phyloP scores from a whole-genome alignment of 345 rosid species.

The Erysimum cheiranthoides region DNA sequence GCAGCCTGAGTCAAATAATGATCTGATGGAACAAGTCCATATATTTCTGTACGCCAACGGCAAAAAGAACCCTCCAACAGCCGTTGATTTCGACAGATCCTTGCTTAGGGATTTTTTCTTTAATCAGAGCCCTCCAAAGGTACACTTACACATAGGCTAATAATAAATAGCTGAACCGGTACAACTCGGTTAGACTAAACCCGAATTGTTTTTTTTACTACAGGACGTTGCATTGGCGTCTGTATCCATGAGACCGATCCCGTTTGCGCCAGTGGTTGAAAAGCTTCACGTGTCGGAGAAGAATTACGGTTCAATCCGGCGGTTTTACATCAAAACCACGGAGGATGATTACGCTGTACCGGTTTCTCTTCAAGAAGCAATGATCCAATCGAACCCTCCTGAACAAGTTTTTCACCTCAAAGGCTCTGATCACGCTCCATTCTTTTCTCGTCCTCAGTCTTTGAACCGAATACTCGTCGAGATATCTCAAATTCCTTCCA shows the following conservation, averaged over 20 bases:
- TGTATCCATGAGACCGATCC: slow-evolving; percentile 92
- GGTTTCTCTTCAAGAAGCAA: slow-evolving; percentile 54
- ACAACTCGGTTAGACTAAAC: slow-evolving; percentile 24
- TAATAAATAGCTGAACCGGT: neutral
- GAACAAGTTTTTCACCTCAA: slow-evolving; percentile 62
- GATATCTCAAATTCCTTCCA: slow-evolving; percentile 54
- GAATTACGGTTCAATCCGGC: slow-evolving; percentile 58
- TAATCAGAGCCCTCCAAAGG: slow-evolving; percentile 93
- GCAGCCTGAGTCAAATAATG: slow-evolving; percentile 69
- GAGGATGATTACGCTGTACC: slow-evolving; percentile 60
- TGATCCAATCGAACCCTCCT: slow-evolving; percentile 63
- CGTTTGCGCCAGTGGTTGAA: slow-evolving; percentile 89
- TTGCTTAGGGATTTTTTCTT: slow-evolving; percentile 72
- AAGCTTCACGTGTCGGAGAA: slow-evolving; percentile 65
- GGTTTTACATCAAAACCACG: slow-evolving; percentile 69
- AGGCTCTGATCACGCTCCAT: slow-evolving; percentile 78
- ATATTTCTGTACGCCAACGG: slow-evolving; percentile 87
- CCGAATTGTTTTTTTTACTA: slow-evolving; percentile 15
- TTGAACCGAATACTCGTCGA: slow-evolving; percentile 60
- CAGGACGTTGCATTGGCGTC: slow-evolving; percentile 98
- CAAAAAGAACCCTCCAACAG: slow-evolving; percentile 80
- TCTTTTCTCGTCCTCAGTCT: slow-evolving; percentile 75
- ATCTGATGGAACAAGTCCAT: slow-evolving; percentile 77
- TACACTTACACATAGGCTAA: slow-evolving; percentile 27
- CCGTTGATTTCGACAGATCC: slow-evolving; percentile 87